A percentile compares a stretch with the other conserved stretches of the same genome.
Evolutionary conservation across 805 yeast species (phyloP).

Genomic region (Zygoascus flipseniorum): DNA sequence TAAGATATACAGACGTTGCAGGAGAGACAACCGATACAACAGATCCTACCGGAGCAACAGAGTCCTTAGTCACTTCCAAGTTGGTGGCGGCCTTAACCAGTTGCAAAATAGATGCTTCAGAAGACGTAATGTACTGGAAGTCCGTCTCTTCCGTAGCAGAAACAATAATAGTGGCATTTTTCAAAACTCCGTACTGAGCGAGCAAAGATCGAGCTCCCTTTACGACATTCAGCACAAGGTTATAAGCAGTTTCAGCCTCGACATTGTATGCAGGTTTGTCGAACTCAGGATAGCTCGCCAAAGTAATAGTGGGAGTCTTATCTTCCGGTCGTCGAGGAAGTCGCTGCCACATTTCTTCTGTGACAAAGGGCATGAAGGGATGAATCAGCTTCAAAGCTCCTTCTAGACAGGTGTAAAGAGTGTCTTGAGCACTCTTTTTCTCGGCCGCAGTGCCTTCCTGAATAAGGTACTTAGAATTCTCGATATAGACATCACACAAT

Average conservation of each 20-base stretch:
- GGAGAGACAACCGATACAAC: conserved; percentile 77
- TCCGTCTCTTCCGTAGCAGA: conserved; percentile 49
- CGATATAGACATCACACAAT: conserved; percentile 95
- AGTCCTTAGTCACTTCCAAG: conserved; percentile 53
- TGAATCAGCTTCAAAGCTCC: conserved; percentile 86
- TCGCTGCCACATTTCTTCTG: conserved; percentile 99
- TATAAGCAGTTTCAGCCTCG: conserved; percentile 67
- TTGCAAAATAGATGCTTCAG: conserved; percentile 80
- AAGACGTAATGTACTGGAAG: conserved; percentile 50
- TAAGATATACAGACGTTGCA: conserved; percentile 73
- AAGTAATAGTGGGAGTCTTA: conserved; percentile 58
- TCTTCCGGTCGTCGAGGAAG: conserved; percentile 80
- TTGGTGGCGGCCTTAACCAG: conserved; percentile 84
- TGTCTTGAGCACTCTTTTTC: conserved; percentile 84
- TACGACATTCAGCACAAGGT: conserved; percentile 74
- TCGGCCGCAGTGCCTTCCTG: conserved; percentile 84
- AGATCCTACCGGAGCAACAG: conserved; percentile 75
- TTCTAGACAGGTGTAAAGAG: conserved; percentile 86
- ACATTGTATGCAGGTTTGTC: conserved; percentile 51
- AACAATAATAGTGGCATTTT: conserved; percentile 79
- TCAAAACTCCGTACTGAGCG: conserved; percentile 81
- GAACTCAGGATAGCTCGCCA: conserved; percentile 71
- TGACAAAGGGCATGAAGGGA: conserved; percentile 96
- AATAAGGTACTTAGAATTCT: conserved; percentile 88
- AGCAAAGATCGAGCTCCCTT: conserved; percentile 87